phyloP scores from a whole-genome alignment of 2,329 filamentous ascomycete genomes.

The Fusarium acutatum region DNA sequence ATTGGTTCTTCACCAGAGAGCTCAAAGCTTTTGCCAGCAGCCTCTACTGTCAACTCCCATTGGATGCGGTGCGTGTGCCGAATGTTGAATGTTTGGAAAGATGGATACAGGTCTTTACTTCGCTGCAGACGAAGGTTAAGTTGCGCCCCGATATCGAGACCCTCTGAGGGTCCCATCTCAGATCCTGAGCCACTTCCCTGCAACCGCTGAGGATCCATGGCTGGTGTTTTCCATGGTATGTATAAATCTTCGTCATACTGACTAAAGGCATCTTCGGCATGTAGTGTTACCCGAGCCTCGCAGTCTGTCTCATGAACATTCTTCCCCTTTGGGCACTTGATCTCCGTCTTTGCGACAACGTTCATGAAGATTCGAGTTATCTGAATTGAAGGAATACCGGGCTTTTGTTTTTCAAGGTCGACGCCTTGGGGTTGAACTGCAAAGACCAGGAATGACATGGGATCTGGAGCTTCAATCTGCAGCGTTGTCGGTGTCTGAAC shows the following conservation, averaged over 20 bases:
- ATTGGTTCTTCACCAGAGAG: not conserved
- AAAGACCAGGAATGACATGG: not conserved
- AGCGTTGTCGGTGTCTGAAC: not conserved
- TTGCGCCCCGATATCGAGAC: not conserved
- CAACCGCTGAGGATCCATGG: accelerated
- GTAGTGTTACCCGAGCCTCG: not conserved
- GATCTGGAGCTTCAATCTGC: not conserved
- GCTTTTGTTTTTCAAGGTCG: not conserved
- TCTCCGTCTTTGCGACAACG: not conserved
- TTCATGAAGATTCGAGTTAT: not conserved
- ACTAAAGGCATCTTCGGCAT: not conserved
- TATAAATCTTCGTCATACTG: not conserved
- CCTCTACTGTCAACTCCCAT: not conserved
- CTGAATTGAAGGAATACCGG: not conserved
- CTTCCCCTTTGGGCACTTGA: not conserved
- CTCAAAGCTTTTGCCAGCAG: not conserved
- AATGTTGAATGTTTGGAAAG: not conserved
- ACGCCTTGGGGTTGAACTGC: not conserved
- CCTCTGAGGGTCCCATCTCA: not conserved
- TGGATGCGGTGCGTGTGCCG: not conserved
- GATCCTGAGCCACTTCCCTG: not conserved
- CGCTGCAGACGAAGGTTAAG: not conserved
- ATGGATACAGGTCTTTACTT: not conserved
- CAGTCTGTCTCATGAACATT: not conserved
- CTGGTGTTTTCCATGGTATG: not conserved